Conservation (phyloP, 2,329 filamentous ascomycete species). For the Penicillium sp. region DNA sequence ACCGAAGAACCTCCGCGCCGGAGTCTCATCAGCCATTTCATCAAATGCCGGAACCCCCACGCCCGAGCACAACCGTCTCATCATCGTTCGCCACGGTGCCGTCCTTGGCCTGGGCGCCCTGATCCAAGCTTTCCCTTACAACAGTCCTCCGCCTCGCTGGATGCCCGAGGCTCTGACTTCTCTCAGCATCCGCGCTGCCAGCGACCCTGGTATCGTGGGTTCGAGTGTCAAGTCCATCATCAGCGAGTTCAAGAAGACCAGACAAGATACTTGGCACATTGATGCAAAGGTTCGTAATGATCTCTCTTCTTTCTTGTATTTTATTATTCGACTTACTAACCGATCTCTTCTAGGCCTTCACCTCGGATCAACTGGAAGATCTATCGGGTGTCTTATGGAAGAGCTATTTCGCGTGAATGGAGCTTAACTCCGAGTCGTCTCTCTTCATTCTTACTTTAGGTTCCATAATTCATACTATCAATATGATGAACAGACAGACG, state of each 20-base stretch:
- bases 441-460: conserved; percentile 1
- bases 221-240: conserved; percentile 93
- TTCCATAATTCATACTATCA: background rate
- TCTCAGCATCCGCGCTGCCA: conserved; percentile 80
- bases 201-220: conserved; percentile 86
- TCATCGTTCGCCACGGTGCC: conserved; percentile 83
- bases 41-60: conserved; percentile 52
- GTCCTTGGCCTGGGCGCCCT: conserved; percentile 88
- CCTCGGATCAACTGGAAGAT: conserved; percentile 89
- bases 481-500: background rate
- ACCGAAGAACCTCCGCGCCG: conserved; percentile 39
- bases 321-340: conserved; percentile 18
- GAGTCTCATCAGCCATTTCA: conserved; percentile 44
- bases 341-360: conserved; percentile 69
- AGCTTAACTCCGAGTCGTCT: background rate
- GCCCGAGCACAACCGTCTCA: conserved; percentile 66
- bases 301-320: background rate
- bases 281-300: conserved; percentile 81
- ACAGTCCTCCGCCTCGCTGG: conserved; percentile 87
- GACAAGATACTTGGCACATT: conserved; percentile 97
- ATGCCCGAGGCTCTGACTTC: conserved; percentile 89
- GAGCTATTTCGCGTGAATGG: conserved; percentile 85
- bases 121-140: conserved; percentile 94
- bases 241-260: conserved; percentile 98
- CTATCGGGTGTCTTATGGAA: conserved; percentile 97